Evolutionary conservation across 345 rosid genomes (phyloP).

Genomic region (Erodium maritimum): DNA sequence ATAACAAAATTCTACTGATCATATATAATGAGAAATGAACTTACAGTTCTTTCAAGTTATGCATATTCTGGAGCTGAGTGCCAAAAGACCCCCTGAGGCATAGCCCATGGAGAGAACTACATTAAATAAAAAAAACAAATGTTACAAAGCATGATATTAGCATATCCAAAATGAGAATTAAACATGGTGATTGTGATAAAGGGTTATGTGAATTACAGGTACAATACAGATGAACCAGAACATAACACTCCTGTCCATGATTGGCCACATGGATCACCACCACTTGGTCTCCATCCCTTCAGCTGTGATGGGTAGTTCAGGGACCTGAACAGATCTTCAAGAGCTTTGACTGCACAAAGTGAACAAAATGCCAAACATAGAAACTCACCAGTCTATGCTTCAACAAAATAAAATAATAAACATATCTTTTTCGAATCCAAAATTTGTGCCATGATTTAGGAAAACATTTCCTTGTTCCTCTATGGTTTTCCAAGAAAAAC

Average conservation of each 20-base stretch:
- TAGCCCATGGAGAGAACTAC: constrained; percentile 47
- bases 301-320: constrained; percentile 50
- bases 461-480: neutral
- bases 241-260: constrained; percentile 86
- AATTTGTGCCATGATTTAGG: too few relatives aligned
- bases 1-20: neutral
- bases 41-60: constrained; percentile 58
- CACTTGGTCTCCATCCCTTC: constrained; percentile 53
- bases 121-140: neutral
- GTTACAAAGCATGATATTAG: neutral
- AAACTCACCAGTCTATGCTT: neutral
- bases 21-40: constrained; percentile 7
- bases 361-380: neutral
- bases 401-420: too few relatives aligned
- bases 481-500: constrained; percentile 15
- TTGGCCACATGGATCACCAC: constrained; percentile 78
- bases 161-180: neutral
- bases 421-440: neutral
- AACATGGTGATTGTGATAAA: neutral
- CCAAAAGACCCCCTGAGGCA: constrained; percentile 61
- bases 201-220: constrained; percentile 34
- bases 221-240: constrained; percentile 47
- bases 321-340: constrained; percentile 47
- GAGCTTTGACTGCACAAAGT: constrained; percentile 40
- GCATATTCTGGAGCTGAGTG: constrained; percentile 55